Percentiles rank a stretch among this genome's conserved stretches.
phyloP scores from a whole-genome alignment of 768 basidiomycete species.

The Macrolepiota albuminosa region DNA sequence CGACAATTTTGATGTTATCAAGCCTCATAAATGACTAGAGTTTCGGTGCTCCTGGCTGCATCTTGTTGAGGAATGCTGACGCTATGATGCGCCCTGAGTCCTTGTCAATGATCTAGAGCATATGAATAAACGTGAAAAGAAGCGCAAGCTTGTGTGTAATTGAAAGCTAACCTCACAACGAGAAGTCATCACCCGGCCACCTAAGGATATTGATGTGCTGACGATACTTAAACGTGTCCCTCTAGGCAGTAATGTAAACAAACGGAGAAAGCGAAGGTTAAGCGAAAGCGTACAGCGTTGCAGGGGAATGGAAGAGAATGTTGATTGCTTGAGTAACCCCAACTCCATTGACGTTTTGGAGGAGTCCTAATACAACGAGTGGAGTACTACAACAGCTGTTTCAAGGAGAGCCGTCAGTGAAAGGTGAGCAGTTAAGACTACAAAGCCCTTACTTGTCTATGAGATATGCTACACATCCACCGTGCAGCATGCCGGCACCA shows the following conservation, averaged over 20 bases:
- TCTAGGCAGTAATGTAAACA: slow-evolving; percentile 26
- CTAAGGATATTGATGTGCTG: slow-evolving; percentile 62
- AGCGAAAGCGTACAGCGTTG: slow-evolving; percentile 43
- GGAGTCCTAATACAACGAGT: slow-evolving; percentile 59
- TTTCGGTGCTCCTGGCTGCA: slow-evolving; percentile 57
- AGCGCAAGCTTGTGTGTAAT: slow-evolving; percentile 4
- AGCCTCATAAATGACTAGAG: slow-evolving; percentile 23
- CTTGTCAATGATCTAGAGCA: slow-evolving; percentile 52
- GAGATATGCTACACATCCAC: slow-evolving; percentile 70
- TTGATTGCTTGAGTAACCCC: slow-evolving; percentile 74
- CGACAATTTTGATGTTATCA: slow-evolving; percentile 1
- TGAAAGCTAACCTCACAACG: slow-evolving; percentile 56
- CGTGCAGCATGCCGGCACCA: slow-evolving; percentile 71
- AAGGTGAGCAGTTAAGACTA: not conserved
- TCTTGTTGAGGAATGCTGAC: slow-evolving; percentile 67
- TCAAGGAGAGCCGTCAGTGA: slow-evolving; percentile 1
- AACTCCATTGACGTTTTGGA: slow-evolving; percentile 60
- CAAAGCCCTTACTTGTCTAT: slow-evolving; percentile 61
- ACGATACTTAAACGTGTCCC: slow-evolving; percentile 55
- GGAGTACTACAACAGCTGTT: slow-evolving; percentile 62
- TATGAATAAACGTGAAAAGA: not conserved
- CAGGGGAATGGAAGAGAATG: slow-evolving; percentile 66
- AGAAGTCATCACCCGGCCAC: slow-evolving; percentile 66
- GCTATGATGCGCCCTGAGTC: slow-evolving; percentile 54
- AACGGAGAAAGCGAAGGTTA: slow-evolving; percentile 6